phyloP scores from a whole-genome alignment of 2,329 filamentous ascomycete genomes.

The Parastagonospora nodorum region DNA sequence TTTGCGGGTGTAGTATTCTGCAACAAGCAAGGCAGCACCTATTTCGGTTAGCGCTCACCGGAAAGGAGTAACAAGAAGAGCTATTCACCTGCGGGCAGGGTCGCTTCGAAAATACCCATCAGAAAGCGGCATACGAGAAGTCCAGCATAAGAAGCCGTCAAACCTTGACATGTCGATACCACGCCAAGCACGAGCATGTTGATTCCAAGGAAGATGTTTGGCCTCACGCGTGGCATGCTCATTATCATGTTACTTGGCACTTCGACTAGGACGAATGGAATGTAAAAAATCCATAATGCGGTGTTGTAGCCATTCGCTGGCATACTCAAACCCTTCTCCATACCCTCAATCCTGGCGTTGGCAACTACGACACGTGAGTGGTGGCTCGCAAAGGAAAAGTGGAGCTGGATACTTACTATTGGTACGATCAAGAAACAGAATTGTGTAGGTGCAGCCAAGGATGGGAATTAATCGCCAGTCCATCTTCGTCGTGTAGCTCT shows the following conservation, averaged over 20 bases:
- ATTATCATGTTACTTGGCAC: conserved; percentile 77
- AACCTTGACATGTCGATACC: conserved; percentile 40
- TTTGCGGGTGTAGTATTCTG: conserved; percentile 55
- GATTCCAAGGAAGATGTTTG: conserved; percentile 76
- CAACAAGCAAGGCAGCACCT: conserved; percentile 36
- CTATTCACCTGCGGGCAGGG: conserved; percentile 33
- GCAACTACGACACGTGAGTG: conserved; percentile 58
- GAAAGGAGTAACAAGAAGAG: neutral
- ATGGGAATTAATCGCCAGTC: conserved; percentile 64
- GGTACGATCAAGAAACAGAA: conserved; percentile 71
- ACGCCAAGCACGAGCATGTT: conserved; percentile 78
- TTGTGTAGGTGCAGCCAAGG: conserved; percentile 73
- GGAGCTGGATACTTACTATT: conserved; percentile 52
- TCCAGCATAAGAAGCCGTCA: conserved; percentile 34
- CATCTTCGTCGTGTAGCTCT: conserved; percentile 62
- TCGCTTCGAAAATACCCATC: conserved; percentile 42
- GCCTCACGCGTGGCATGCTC: conserved; percentile 66
- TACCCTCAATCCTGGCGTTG: conserved; percentile 64
- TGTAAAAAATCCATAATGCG: conserved; percentile 80
- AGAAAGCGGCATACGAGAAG: conserved; percentile 36
- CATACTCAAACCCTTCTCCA: conserved; percentile 65
- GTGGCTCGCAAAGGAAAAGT: neutral
- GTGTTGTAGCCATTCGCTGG: conserved; percentile 70
- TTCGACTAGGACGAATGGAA: conserved; percentile 81
- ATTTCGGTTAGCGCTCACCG: neutral